Evolutionary conservation across 202 grass and related monocot genomes (phyloP), one percentile per base, ranked within the genome.

Genomic region (Musa balbisiana): DNA sequence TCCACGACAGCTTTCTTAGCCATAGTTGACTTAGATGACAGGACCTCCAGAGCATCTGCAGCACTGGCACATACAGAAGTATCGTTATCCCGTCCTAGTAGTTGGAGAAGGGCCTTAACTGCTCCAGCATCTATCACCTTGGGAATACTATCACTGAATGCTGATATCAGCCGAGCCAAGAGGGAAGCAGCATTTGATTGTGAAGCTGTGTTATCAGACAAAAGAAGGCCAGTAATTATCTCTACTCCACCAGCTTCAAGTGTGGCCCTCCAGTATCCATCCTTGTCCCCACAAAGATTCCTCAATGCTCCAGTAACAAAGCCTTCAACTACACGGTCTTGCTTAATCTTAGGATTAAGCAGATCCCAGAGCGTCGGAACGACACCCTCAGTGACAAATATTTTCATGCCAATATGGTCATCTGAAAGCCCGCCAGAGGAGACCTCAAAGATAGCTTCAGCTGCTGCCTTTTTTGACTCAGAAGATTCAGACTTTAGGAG

Each of bases 341-440:
- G 93, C 64, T 67, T 71, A 62, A 76, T 83, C 69, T 72, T 87
- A 69, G 90, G 75, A 75, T 85, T 97, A 27, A 97, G 88, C 82
- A 93, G 74, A 69, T 88, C 84, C 93, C 93, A 97, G 3, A 97
- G 77, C 71, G 88, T 93, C 0, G 93, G 93, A 27, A 97, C 90
- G 14, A 97, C 93, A 67, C 86, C 90, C 84, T 97, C 93, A 20
- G 90, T 98, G 49, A 92, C 88, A 83, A 98, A 98, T 85, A 98
- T 98, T 91, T 93, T 93, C 81, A 87, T 91, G 52, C 94, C 90
- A 83, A 98, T 89, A 75, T 98, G 94, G 73, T 98, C 94, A 73
- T 98, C 91, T 1, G 78, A 98, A 69, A 93, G 85, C 51, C 94
- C 88, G 53, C 87, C 86, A 74, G 88, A 91, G 21, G 94, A 98